Evolutionary conservation across 2,329 filamentous ascomycete genomes (phyloP), one percentile per base, ranked within the genome.

Genomic region (Ceratocystis harringtonii): DNA sequence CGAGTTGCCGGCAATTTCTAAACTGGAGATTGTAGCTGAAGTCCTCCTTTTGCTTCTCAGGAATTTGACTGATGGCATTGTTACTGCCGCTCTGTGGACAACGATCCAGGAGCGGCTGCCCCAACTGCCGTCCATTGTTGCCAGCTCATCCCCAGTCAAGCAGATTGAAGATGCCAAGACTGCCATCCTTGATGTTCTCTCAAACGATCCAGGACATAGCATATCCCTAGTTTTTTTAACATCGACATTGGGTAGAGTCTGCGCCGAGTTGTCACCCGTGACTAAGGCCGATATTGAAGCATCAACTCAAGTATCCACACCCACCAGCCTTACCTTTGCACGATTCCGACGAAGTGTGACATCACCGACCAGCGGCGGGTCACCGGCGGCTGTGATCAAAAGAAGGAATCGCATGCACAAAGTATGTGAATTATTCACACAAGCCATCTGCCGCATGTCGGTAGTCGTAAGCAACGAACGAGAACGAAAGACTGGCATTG

Each of bases 171-270:
- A 81, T 45, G 75, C 78, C 69, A 83, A 81, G 71, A 75, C 74
- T 0, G 72, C 75, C 2, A 73, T 94, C 1, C 82, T 96, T 4
- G 92, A 96, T 69, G 81, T 87, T 1, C 80, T 96, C 1, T 82
- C 87, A 0, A 78, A 81, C 1, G 81, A 84, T 0, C 88, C 90
- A 0, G 86, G 87, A 62, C 88, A 95, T 75, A 94, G 90, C 72
- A 92, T 96, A 65, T 88, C 88, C 0, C 95, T 96, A 71, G 88
- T 95, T 1, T 91, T 96, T 69, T 77, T 96, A 17, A 90, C 87
- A 0, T 85, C 89, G 7, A 92, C 91, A 75, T 79, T 96, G 0
- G 76, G 79, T 1, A 78, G 79, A 3, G 75, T 83, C 1, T 76
- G 79, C 1, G 73, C 76, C 0, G 82, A 84, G 65, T 73, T 84